phyloP scores from a whole-genome alignment of 108 stramenopile genomes.

The Nitzschia sp. region DNA sequence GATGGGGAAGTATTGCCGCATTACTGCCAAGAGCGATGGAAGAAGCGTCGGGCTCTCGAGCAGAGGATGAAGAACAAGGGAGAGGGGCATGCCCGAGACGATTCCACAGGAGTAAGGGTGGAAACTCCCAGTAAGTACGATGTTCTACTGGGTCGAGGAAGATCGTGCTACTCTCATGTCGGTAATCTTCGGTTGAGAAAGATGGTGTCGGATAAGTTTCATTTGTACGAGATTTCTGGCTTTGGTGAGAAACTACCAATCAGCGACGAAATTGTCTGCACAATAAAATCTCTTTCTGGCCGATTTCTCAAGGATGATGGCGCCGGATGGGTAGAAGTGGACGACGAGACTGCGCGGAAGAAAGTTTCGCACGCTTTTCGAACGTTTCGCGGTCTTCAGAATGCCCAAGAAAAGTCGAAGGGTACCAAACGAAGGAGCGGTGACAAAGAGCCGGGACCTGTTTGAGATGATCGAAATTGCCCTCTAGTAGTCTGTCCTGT shows the following conservation, averaged over 20 bases:
- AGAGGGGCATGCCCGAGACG: neutral
- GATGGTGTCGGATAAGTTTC: constrained; percentile 4
- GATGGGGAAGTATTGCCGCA: neutral
- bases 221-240: neutral
- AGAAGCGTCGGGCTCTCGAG: constrained; percentile 10
- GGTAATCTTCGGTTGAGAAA: constrained; percentile 27
- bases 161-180: constrained; percentile 16
- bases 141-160: constrained; percentile 33
- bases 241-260: constrained; percentile 4
- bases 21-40: neutral
- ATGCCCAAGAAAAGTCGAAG: too few relatives aligned
- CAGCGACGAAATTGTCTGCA: constrained; percentile 19
- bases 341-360: constrained; percentile 21
- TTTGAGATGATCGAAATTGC: too few relatives aligned
- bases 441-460: too few relatives aligned
- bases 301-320: constrained; percentile 35
- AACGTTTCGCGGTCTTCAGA: constrained; percentile 10
- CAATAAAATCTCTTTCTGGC: constrained; percentile 22
- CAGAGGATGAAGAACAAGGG: neutral
- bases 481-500: too few relatives aligned
- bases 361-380: constrained; percentile 35
- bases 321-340: constrained; percentile 30
- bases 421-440: too few relatives aligned
- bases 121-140: constrained; percentile 15
- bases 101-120: neutral